Evolutionary conservation across 2,329 filamentous ascomycete genomes (phyloP), one percentile per base, ranked within the genome.

Genomic region (Penicillium sp.): DNA sequence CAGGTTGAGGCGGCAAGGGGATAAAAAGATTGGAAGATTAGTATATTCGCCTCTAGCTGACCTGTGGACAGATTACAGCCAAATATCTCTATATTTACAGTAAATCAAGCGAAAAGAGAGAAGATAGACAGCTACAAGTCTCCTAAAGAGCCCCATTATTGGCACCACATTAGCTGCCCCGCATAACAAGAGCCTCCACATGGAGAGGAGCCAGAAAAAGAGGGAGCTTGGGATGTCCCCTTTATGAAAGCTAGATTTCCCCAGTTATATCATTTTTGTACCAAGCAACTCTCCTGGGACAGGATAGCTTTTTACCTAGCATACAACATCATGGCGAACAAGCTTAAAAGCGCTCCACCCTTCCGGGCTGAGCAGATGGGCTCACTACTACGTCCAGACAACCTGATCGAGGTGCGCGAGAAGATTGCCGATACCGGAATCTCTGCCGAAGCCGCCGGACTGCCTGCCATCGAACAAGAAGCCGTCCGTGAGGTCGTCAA

Each of bases 341-440:
- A 64, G 36, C 62, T 65, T 23, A 58, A 61, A 47, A 67, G 59
- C 36, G 61, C 61, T 27, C 65, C 64, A n/a, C 64, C 62, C 23
- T 66, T 66, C 53, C 61, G 64, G 35, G 64, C 64, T 6, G 65
- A 67, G 59, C 65, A 66, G 3, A 55, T 67, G 64, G 62, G 64
- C 53, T 67, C 65, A 2, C 50, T 65, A 43, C 52, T 66, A 36
- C 65, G 65, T 39, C 64, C 65, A 6, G 55, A 58, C 12, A 48
- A 61, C 44, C 51, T 67, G 7, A 60, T 67, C 6, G 61, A 65
- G 10, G 59, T 60, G 4, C 64, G 65, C 9, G 57, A 57, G 5
- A 64, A 64, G 51, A 65, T 66, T 1, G 56, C 62, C 17, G 56
- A 64, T 6, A 63, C 54, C 3, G 62, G 64, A 13, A 47, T 66